These are phyloP conservation scores for Dipteronia sinensis DNA, from an alignment of 345 rosid genomes.

Conservation along the genomic window DNA sequence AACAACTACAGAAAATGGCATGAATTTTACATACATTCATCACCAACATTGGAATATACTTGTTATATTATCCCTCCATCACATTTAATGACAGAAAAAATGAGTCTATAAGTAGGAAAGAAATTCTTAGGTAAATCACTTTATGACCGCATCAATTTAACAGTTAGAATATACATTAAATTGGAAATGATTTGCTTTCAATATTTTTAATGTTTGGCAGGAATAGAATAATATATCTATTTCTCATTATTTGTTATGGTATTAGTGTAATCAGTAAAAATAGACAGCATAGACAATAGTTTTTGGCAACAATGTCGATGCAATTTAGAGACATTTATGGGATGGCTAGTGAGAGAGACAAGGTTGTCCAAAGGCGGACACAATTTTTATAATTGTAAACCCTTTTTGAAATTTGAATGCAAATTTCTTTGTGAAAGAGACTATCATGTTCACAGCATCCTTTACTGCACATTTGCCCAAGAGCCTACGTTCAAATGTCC, in stretches of 20 bases:
- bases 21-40: not conserved
- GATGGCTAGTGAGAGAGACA: not conserved
- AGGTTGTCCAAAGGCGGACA: not conserved
- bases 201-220: not conserved
- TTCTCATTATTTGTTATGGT: not conserved
- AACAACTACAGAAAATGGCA: not conserved
- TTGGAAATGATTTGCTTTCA: too few relatives aligned
- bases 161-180: not conserved
- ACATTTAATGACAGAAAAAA: not conserved
- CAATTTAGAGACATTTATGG: not conserved
- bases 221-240: not conserved
- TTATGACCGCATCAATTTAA: not conserved
- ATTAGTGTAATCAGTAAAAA: not conserved
- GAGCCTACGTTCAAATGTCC: not conserved
- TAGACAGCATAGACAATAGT: not conserved
- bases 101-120: not conserved
- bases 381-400: too few relatives aligned
- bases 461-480: not conserved
- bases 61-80: not conserved
- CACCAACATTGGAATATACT: not conserved
- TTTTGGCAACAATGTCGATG: not conserved
- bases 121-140: not conserved
- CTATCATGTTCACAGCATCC: not conserved
- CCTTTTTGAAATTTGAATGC: not conserved
- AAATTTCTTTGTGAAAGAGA: not conserved